These are phyloP conservation scores for Picochlorum sp. DNA, from an alignment of 139 green algal genomes.

Conservation along the genomic window DNA sequence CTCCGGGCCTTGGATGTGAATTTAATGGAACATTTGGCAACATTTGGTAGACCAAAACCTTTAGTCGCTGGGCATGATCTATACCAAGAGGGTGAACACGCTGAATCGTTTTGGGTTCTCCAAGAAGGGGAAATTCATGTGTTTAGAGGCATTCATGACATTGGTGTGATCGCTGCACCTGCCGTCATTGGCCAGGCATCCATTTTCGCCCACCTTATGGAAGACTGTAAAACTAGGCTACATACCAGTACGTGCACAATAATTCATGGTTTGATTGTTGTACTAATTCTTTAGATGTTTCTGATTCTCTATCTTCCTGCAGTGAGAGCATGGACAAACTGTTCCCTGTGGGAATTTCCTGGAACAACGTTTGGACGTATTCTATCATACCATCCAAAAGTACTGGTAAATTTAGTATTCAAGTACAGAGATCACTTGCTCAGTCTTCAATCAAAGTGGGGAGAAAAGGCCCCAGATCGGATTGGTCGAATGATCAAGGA, in stretches of 20 bases:
- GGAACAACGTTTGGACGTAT: not conserved
- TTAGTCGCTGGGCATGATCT: constrained; percentile 6
- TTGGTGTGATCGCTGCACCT: not conserved
- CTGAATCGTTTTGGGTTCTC: constrained; percentile 10
- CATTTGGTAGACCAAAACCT: not conserved
- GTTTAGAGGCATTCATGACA: not conserved
- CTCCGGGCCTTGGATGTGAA: not conserved
- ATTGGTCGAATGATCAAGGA: not conserved
- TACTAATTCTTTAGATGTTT: too few species aligned
- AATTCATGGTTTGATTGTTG: too few species aligned
- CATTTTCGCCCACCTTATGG: not conserved
- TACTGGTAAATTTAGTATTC: not conserved
- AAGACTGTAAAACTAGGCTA: not conserved
- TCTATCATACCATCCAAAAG: not conserved
- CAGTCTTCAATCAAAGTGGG: not conserved
- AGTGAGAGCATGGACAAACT: not conserved
- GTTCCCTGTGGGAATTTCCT: not conserved
- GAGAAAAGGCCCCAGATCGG: not conserved
- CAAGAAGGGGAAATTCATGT: constrained; percentile 1
- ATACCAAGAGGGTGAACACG: not conserved
- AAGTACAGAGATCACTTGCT: not conserved
- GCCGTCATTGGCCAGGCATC: constrained; percentile 3
- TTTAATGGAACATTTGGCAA: not conserved
- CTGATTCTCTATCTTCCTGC: too few species aligned
- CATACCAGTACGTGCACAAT: too few species aligned